Evolutionary conservation across 805 yeast species (phyloP), one percentile per base, ranked within the genome.

Genomic region (Wickerhamiella allomyrinae): DNA sequence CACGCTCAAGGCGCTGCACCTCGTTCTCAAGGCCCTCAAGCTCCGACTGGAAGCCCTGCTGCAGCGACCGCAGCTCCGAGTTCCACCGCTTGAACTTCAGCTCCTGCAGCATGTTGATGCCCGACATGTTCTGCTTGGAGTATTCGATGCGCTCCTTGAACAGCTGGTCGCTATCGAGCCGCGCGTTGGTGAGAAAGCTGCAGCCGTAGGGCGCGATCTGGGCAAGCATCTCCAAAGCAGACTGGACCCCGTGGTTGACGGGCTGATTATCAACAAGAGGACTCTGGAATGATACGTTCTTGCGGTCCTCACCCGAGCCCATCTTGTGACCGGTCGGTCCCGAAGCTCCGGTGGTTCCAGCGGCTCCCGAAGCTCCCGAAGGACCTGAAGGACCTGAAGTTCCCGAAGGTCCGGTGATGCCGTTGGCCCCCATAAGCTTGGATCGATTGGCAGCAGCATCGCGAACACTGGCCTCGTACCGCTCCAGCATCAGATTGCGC

Each of bases 1-100:
- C 17, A 7, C 17, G 34, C 20, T 27, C 23, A 15, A 27, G 13
- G 8, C 2, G n/a, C 23, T 27, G n/a, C 11, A 27, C 14, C 17
- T 19, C 23, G 23, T 25, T 7, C 13, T 37, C 25, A 19, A 27
- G 11, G 8, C 17, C 5, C 11, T 37, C 24, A 10, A 50, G 42
- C 19, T 43, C 45, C 9, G 41, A 34, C 34, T 36, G 45, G 6
- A 47, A 42, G 31, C 6, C 64, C 84, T 74, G 58, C 77, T 74
- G 69, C 84, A 76, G 62, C 78, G 91, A 54, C 77, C 79, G 49
- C 55, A 86, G 82, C 61, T 84, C 85, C 49, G 79, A 76, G 60
- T 79, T 86, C 94, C 95, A 86, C 64, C 82, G 89, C 66, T 85
- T 79, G 57, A 86, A 85, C 62, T 93, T 74, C 55, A 79, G 87